Evolutionary conservation across 139 green algal species (phyloP).

Genomic region (Auxenochlorella pyrenoidosa): DNA sequence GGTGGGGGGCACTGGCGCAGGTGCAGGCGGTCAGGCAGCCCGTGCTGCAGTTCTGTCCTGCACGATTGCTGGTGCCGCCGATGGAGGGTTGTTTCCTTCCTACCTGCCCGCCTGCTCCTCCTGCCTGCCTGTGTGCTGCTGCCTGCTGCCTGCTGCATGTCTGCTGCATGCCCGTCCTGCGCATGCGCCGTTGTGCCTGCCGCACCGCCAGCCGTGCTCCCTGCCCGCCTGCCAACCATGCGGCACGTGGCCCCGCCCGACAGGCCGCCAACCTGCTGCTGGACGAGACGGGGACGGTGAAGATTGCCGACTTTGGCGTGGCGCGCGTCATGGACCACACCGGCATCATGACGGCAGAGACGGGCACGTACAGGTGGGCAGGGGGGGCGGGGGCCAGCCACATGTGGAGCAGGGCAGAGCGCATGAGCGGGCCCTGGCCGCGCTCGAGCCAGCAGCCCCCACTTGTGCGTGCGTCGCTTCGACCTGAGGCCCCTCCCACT

Average conservation of each 20-base stretch:
- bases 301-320: slow-evolving; percentile 98
- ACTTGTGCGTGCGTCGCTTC: not conserved
- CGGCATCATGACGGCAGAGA: slow-evolving; percentile 99
- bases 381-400: too few species aligned
- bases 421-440: too few species aligned
- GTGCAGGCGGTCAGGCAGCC: not conserved
- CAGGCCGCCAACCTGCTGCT: slow-evolving; percentile 98
- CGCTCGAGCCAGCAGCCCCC: not conserved
- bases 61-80: too few species aligned
- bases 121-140: too few species aligned
- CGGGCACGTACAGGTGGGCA: slow-evolving; percentile 93
- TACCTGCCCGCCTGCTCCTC: too few species aligned
- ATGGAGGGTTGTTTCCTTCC: too few species aligned
- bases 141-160: not conserved
- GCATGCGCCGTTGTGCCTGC: not conserved
- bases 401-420: too few species aligned
- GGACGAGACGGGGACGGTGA: slow-evolving; percentile 92
- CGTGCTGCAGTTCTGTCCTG: not conserved
- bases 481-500: not conserved
- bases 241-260: not conserved
- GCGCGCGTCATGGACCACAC: slow-evolving; percentile 86
- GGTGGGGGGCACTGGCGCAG: not conserved
- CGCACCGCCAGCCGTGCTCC: too few species aligned
- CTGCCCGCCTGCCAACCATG: not conserved
- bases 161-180: too few species aligned